Conservation (phyloP, 2,329 filamentous ascomycete genomes). For the Thermomyces lanuginosus region DNA sequence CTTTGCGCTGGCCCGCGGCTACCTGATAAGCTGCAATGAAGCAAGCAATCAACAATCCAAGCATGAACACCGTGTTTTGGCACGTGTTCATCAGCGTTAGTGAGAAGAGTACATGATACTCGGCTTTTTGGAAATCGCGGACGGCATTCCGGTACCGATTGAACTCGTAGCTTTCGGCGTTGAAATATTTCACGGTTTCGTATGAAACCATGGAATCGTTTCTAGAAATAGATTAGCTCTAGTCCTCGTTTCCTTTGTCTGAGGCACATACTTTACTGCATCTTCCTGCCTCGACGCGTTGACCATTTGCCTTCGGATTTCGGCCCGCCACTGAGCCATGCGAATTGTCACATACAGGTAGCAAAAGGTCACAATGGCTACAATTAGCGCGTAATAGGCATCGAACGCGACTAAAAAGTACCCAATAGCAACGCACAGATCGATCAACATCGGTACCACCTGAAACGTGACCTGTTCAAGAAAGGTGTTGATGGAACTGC, state of each 20-base stretch:
- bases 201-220: conserved; percentile 99
- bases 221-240: conserved; percentile 27
- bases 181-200: conserved; percentile 86
- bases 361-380: conserved; percentile 80
- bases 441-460: conserved; percentile 84
- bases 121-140: conserved; percentile 52
- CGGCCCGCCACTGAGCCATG: conserved; percentile 83
- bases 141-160: conserved; percentile 56
- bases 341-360: conserved; percentile 94
- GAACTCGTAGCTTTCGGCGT: conserved; percentile 67
- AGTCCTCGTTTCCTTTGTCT: too few species aligned
- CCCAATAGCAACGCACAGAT: conserved; percentile 68
- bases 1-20: conserved; percentile 44
- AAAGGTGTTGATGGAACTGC: conserved; percentile 89
- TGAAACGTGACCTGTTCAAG: conserved; percentile 93
- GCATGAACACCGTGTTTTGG: conserved; percentile 65
- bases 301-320: conserved; percentile 83
- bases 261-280: conserved; percentile 57
- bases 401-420: conserved; percentile 70
- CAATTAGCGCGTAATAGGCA: conserved; percentile 75
- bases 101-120: conserved; percentile 60
- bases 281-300: conserved; percentile 91
- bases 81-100: conserved; percentile 67
- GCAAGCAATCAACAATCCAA: conserved; percentile 54
- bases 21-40: conserved; percentile 66